Base-by-base conservation (phyloP, 192 early-diverging fungal genomes). In the Backusella australiensis region DNA sequence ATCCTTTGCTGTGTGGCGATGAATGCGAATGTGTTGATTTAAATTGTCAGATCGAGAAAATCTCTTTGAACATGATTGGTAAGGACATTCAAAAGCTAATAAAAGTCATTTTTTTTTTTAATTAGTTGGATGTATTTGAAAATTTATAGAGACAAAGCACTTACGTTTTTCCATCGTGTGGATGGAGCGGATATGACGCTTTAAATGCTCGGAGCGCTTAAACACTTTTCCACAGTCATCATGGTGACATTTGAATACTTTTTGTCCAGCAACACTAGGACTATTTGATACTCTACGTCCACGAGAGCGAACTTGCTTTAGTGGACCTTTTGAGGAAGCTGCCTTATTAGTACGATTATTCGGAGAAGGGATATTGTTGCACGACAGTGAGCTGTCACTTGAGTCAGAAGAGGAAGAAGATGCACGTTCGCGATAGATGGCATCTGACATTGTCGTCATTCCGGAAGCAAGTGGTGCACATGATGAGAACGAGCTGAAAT, bases 151-250 rank as follows among this genome's bases (percentile, higher is more conserved):
- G 29, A 82, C 12, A n/a, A 34, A 38, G 26, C n/a, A 85, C 87
- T 86, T 85, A 88, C 87, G 88, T 84, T 87, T 85, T 69, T 89
- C 88, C 71, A 87, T 78, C 0, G 88, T 89, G 49, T 89, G 88
- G 68, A 89, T 89, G 35, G 88, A 89, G n/a, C 88, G 81, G 32
- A 89, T 77, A 65, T 89, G 88, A 34, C 88, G 78, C 72, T 89
- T 89, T 35, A 89, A 77, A 78, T 89, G 88, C 56, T 89, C 88
- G 0, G 88, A 89, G 42, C 88, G 69, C 75, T 89, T 89, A 65
- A 89, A 89, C 2, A 87, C 77, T 74, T 86, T 85, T 26, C 88
- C 88, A 73, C 88, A 89, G 32, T 85, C 85, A 29, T 83, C 82
- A 69, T 85, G 84, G 34, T 77, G 81, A 73, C 87, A 89, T 15